phyloP scores from a whole-genome alignment of 2,329 filamentous ascomycete genomes.

The Nannizziopsis arthrosporioides region DNA sequence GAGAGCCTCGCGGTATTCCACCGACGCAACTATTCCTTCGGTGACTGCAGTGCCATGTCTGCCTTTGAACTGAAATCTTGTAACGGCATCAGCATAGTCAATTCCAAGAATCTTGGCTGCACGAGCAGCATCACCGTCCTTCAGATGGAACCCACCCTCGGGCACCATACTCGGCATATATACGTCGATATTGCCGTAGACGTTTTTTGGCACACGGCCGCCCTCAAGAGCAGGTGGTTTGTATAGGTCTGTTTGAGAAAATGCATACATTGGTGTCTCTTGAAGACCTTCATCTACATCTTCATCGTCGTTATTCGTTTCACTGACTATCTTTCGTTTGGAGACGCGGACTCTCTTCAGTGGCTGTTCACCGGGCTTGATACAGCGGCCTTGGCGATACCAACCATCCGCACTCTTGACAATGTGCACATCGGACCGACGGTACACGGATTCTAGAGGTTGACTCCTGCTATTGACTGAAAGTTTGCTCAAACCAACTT shows the following conservation, averaged over 20 bases:
- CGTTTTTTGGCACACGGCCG: slow-evolving; percentile 56
- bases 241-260: slow-evolving; percentile 58
- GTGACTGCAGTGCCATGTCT: slow-evolving; percentile 75
- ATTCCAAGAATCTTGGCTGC: slow-evolving; percentile 67
- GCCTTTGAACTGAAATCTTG: slow-evolving; percentile 78
- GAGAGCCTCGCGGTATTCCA: slow-evolving; percentile 60
- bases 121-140: slow-evolving; percentile 48
- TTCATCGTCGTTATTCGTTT: slow-evolving; percentile 23
- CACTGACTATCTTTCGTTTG: slow-evolving; percentile 14
- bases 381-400: slow-evolving; percentile 75
- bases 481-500: slow-evolving; percentile 48
- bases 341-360: slow-evolving; percentile 52
- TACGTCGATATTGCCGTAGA: slow-evolving; percentile 51
- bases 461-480: slow-evolving; percentile 40
- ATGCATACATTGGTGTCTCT: slow-evolving; percentile 49
- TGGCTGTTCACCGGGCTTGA: slow-evolving; percentile 68
- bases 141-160: slow-evolving; percentile 46
- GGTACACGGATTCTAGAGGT: slow-evolving; percentile 64
- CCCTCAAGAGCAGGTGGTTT: slow-evolving; percentile 61
- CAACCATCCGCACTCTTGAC: slow-evolving; percentile 75
- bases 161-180: slow-evolving; percentile 55
- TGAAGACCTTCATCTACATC: slow-evolving; percentile 33
- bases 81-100: slow-evolving; percentile 81
- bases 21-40: slow-evolving; percentile 63
- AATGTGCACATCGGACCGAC: slow-evolving; percentile 65